Percentiles rank a stretch among this genome's conserved stretches.
Conservation (phyloP, 176 grass and related monocot genomes). For the Leersia perrieri region DNA sequence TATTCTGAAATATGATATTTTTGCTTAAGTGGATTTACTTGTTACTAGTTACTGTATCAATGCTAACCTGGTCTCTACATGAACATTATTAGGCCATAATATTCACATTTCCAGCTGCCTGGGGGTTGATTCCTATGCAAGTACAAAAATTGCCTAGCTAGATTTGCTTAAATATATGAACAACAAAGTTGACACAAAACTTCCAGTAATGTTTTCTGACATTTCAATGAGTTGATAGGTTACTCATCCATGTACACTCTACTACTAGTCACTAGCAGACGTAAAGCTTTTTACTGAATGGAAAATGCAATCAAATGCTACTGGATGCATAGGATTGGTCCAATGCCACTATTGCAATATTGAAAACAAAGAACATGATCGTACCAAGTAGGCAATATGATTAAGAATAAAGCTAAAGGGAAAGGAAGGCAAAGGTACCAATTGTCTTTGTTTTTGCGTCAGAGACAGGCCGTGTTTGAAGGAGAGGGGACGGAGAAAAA, state of each 20-base stretch:
- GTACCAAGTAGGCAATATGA: constrained; percentile 12
- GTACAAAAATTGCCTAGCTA: no score
- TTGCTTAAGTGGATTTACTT: background rate
- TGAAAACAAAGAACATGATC: background rate
- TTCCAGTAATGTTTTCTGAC: no score
- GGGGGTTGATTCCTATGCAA: no score
- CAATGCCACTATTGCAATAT: background rate
- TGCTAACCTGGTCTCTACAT: background rate
- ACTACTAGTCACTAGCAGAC: no score
- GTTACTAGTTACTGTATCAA: background rate
- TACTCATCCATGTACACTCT: no score
- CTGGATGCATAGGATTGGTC: background rate
- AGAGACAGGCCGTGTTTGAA: constrained; percentile 30
- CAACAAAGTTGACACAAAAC: no score
- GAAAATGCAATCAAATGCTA: no score
- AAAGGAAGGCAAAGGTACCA: background rate
- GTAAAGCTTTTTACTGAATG: no score
- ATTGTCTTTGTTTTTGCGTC: constrained; percentile 22
- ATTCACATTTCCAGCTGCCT: background rate
- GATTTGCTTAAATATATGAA: no score
- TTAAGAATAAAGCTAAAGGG: background rate
- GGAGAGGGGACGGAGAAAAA: constrained; percentile 23
- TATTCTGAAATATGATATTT: background rate
- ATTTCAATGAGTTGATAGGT: no score
- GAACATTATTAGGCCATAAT: no score